Evolutionary conservation across 1,139 yeast genomes (phyloP), one percentile per base, ranked within the genome.

Genomic region (Sugiyamaella grinbergsii): DNA sequence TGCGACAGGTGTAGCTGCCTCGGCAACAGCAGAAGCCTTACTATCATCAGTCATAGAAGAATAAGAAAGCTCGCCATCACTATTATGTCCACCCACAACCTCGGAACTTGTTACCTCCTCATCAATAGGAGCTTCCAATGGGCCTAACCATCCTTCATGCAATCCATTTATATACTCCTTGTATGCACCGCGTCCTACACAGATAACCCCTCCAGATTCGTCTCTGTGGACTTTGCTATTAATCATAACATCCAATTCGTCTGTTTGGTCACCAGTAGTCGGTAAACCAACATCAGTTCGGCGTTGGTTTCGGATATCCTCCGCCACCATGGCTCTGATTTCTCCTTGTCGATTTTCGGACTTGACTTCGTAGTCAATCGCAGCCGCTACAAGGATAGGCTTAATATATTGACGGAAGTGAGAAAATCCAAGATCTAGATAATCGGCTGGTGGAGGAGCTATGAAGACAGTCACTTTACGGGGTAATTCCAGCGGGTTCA

Each of bases 391-490:
- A 59, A 94, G 73, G 4, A 91, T 77, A 0, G 98, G 98, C 71
- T 93, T 93, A 60, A 91, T 77, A 65, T 81, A 91, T 54, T 84
- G 81, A 58, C 89, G 79, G 75, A 93, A 90, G 52, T 85, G 78
- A 54, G 77, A 78, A 69, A 86, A 67, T 15, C 95, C 82, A 55
- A 82, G 83, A 42, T 85, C 95, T 47, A 94, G 71, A 62, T 82
- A 89, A 66, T 93, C 98, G 60, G 89, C 87, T 13, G 99, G 98
- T 11, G 98, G 97, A 13, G 98, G 98, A 0, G 96, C 95, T 53
- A 91, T 78, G 64, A 83, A 91, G 1, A 94, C 82, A 1, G 89
- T 82, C 50, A 94, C 73, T 61, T 83, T 87, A 49, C 98, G 76
- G 1, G 96, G 91, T 29, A 79, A 64, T 32, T 79, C 76, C 46